Base-by-base conservation (phyloP, 1,139 yeast genomes). In the Maudiozyma humilis region DNA sequence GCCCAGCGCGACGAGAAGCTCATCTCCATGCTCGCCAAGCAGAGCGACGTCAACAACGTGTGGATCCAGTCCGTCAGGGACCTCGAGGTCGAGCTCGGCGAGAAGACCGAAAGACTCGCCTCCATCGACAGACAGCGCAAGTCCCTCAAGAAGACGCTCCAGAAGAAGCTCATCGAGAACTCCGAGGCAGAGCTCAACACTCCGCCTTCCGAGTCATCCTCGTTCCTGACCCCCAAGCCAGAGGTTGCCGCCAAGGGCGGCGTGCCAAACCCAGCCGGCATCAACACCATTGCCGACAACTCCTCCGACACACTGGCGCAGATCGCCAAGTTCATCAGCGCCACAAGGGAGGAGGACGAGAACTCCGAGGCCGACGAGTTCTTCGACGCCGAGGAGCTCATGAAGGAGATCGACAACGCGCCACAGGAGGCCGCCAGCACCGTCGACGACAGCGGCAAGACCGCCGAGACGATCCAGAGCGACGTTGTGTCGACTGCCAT, bases 51-150 rank as follows among this genome's bases (percentile, higher is more conserved):
- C 44, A 88, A 91, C 56, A 76, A 80, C 40, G 73, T 89, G 40
- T 91, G 99, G 99, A 95, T 89, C 54, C 78, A 77, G 52, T 86
- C 95, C 4, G 84, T 91, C 47, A 82, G 81, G 48, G 89, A 83
- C 48, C 67, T 91, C 47, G 97, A 93, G 63, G 67, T 75, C 33
- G 96, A 91, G 62, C 79, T 87, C 53, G 78, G 79, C 36, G 75
- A 75, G 47, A 79, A 94, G 49, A 94, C 86, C 60, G 76, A 73
- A 14, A 82, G 85, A 56, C 72, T 89, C 48, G 81, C 81, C 32
- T 78, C 76, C 33, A 78, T 81, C 46, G 87, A 83, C 51, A 80
- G 78, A 44, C 86, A 85, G 60, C 76, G 84, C 62, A 78, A 74
- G 57, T 77, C 73, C 54, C 72, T 88, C 51, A 80, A 78, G 56